Evolutionary conservation across 2,329 filamentous ascomycete genomes (phyloP).

Genomic region (Colletotrichum falcatum): DNA sequence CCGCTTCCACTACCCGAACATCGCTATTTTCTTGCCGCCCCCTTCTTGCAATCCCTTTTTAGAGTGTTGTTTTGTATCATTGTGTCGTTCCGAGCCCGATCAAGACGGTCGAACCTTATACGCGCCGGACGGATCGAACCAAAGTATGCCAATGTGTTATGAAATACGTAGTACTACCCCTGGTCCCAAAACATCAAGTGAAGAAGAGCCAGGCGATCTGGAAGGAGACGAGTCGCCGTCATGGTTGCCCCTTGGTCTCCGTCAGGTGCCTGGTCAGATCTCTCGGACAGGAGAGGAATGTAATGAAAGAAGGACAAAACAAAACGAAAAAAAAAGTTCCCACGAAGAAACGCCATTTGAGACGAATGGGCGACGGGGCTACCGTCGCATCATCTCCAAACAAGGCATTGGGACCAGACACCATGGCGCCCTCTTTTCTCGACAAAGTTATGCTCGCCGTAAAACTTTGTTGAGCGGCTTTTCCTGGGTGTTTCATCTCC

Average conservation of each 20-base stretch:
- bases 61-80: background rate
- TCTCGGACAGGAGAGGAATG: background rate
- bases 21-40: background rate
- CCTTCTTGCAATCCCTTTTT: background rate
- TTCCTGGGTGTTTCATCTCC: slow-evolving; percentile 43
- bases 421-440: background rate
- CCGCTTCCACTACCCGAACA: background rate
- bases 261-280: background rate
- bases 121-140: background rate
- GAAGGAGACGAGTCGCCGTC: background rate
- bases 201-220: background rate
- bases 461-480: slow-evolving; percentile 54
- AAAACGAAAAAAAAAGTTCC: background rate
- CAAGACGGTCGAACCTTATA: background rate
- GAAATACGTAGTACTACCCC: background rate
- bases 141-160: slow-evolving; percentile 6
- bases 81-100: background rate
- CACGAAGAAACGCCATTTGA: slow-evolving; percentile 2
- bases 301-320: background rate
- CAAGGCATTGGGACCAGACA: slow-evolving; percentile 8
- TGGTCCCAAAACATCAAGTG: slow-evolving; percentile 13
- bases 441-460: slow-evolving; percentile 44
- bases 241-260: background rate
- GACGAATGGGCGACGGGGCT: slow-evolving; percentile 1
- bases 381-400: background rate